Percentiles rank a stretch among this genome's conserved stretches.
phyloP scores from a whole-genome alignment of 208 protist genomes.

The Trypanosomatidae sp. region DNA sequence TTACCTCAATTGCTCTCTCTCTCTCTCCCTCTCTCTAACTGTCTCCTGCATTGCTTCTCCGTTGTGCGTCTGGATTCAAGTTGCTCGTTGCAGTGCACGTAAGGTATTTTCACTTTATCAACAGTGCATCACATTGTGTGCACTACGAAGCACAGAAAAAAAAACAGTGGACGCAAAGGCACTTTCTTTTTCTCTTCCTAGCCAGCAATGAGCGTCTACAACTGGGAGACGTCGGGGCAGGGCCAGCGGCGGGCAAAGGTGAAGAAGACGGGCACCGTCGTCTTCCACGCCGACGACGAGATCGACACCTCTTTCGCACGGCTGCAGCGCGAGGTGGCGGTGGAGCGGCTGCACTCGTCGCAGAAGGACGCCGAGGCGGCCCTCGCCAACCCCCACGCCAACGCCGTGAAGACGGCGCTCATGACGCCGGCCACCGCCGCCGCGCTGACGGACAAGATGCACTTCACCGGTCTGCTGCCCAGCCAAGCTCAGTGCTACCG shows the following conservation, averaged over 20 bases:
- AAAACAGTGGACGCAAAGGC: not conserved
- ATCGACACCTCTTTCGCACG: slow-evolving; percentile 73
- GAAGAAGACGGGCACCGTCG: slow-evolving; percentile 86
- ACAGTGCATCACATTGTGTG: too few relatives aligned
- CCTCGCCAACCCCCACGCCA: slow-evolving; percentile 18
- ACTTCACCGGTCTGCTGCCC: slow-evolving; percentile 63
- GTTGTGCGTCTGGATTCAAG: too few relatives aligned
- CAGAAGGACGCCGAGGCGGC: slow-evolving; percentile 22
- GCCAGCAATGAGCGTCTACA: slow-evolving; percentile 58
- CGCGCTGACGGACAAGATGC: slow-evolving; percentile 46
- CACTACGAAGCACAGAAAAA: not conserved
- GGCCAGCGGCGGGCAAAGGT: slow-evolving; percentile 52
- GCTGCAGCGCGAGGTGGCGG: slow-evolving; percentile 52
- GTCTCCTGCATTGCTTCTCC: too few relatives aligned
- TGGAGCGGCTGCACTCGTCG: slow-evolving; percentile 23
- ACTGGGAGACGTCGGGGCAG: slow-evolving; percentile 67
- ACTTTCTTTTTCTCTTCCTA: not conserved
- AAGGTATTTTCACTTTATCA: too few relatives aligned
- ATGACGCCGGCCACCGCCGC: slow-evolving; percentile 66
- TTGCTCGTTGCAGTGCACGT: too few relatives aligned
- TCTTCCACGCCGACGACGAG: slow-evolving; percentile 66
- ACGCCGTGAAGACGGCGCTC: slow-evolving; percentile 44
- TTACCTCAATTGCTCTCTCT: too few relatives aligned
- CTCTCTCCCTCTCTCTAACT: too few relatives aligned
- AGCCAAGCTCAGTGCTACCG: slow-evolving; percentile 89